Conservation (phyloP, 768 basidiomycete species). For the Butyriboletus loyo region DNA sequence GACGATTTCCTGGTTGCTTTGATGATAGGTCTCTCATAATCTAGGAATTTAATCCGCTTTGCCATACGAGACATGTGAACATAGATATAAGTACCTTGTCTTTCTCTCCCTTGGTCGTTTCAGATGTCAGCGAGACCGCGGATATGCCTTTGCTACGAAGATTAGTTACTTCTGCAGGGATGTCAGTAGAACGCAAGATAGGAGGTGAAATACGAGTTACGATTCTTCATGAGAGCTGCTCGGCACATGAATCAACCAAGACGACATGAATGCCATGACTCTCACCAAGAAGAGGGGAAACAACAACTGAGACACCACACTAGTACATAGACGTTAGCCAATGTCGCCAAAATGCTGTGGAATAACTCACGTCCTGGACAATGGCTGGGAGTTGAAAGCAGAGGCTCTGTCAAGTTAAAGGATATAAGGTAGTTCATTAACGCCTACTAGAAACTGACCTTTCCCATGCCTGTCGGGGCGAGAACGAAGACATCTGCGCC, state of each 20-base stretch:
- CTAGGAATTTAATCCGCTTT: constrained; percentile 34
- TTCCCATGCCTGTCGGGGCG: constrained; percentile 89
- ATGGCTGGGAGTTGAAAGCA: constrained; percentile 86
- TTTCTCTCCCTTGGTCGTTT: constrained; percentile 54
- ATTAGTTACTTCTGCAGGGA: constrained; percentile 55
- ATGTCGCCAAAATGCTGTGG: background rate
- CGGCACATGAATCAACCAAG: background rate
- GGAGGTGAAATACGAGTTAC: constrained; percentile 38
- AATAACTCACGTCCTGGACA: constrained; percentile 47
- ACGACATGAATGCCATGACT: background rate
- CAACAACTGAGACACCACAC: constrained; percentile 70
- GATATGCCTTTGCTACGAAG: constrained; percentile 52
- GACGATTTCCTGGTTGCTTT: constrained; percentile 52
- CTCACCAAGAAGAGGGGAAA: constrained; percentile 75
- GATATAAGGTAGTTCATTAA: background rate
- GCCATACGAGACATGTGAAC: background rate
- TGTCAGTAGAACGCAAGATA: background rate
- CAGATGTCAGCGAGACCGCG: constrained; percentile 65
- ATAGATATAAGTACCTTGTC: constrained; percentile 43
- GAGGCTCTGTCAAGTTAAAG: constrained; percentile 50
- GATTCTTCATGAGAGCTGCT: constrained; percentile 79
- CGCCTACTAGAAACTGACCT: constrained; percentile 41
- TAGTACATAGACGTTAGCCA: constrained; percentile 21
- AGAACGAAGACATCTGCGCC: constrained; percentile 75
- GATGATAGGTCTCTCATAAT: constrained; percentile 60